phyloP scores from a whole-genome alignment of 1,284 basidiomycete genomes.

The Apiotrichum laibachii region DNA sequence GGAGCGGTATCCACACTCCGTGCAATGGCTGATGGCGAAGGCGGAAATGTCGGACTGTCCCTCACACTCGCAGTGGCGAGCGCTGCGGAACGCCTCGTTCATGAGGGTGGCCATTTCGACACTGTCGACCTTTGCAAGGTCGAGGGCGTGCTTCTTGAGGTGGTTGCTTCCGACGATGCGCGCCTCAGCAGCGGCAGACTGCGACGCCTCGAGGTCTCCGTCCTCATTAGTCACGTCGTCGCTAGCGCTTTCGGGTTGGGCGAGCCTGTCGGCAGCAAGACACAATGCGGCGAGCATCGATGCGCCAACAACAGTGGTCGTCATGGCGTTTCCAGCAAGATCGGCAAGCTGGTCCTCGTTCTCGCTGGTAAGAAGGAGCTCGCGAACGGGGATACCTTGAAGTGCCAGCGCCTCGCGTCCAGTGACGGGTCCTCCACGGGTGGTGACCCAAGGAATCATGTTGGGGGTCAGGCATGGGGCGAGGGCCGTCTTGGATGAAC shows the following conservation, averaged over 20 bases:
- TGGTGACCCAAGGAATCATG: constrained; percentile 95
- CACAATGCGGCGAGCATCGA: constrained; percentile 81
- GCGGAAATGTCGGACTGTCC: constrained; percentile 75
- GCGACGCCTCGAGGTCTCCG: constrained; percentile 37
- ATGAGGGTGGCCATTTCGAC: constrained; percentile 62
- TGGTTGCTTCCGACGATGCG: constrained; percentile 68
- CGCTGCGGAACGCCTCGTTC: constrained; percentile 64
- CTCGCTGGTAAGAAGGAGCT: constrained; percentile 85
- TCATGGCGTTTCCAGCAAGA: constrained; percentile 95
- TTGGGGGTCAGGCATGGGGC: constrained; percentile 89
- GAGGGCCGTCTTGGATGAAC: constrained; percentile 74
- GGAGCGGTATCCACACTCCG: constrained; percentile 72
- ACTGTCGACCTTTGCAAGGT: constrained; percentile 62
- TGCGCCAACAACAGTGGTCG: constrained; percentile 89
- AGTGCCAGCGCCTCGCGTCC: constrained; percentile 88
- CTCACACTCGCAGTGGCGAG: constrained; percentile 82
- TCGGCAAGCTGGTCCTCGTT: constrained; percentile 91
- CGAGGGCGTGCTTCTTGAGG: constrained; percentile 62
- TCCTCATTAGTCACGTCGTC: constrained; percentile 45
- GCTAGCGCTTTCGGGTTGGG: constrained; percentile 63
- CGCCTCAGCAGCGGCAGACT: constrained; percentile 54
- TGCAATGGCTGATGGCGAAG: constrained; percentile 67
- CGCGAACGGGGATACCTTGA: constrained; percentile 89
- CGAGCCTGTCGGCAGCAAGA: constrained; percentile 62
- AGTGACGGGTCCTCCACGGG: constrained; percentile 93